Percentiles rank a stretch among this genome's conserved stretches.
Evolutionary conservation across 2,329 filamentous ascomycete species (phyloP).

Genomic region (Leptographium lundbergii): DNA sequence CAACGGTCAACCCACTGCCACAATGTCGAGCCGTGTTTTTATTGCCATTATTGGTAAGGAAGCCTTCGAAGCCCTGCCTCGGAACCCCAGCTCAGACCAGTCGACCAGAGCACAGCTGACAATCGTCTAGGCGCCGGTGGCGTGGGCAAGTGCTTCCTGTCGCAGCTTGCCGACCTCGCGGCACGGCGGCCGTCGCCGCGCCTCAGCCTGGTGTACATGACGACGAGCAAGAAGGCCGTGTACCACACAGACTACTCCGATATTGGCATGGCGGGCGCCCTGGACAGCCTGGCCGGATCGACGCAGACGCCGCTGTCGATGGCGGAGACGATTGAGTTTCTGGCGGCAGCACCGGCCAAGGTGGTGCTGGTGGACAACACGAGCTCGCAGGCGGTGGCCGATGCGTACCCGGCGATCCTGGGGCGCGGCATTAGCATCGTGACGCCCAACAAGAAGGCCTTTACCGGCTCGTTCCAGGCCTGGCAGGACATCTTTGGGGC

Average conservation of each 20-base stretch:
- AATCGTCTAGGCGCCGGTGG: slow-evolving; percentile 63
- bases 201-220: slow-evolving; percentile 71
- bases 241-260: slow-evolving; percentile 61
- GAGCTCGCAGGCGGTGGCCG: slow-evolving; percentile 74
- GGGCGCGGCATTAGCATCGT: slow-evolving; percentile 77
- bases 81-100: too few relatives aligned
- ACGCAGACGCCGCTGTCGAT: slow-evolving; percentile 53
- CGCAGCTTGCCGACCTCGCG: slow-evolving; percentile 60
- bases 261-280: slow-evolving; percentile 25
- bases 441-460: slow-evolving; percentile 97
- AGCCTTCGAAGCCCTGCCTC: neutral
- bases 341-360: slow-evolving; percentile 64
- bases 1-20: neutral
- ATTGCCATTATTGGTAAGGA: slow-evolving; percentile 24
- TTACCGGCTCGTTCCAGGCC: slow-evolving; percentile 66
- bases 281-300: slow-evolving; percentile 52
- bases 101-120: neutral
- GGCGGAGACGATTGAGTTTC: slow-evolving; percentile 61
- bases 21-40: slow-evolving; percentile 35
- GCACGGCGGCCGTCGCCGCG: slow-evolving; percentile 54
- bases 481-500: slow-evolving; percentile 81
- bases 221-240: slow-evolving; percentile 73
- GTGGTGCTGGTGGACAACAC: slow-evolving; percentile 91
- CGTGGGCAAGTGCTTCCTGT: slow-evolving; percentile 83
- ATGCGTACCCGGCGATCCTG: slow-evolving; percentile 71